Conservation (phyloP, 495 filamentous ascomycete genomes). For the Bacidia gigantensis region DNA sequence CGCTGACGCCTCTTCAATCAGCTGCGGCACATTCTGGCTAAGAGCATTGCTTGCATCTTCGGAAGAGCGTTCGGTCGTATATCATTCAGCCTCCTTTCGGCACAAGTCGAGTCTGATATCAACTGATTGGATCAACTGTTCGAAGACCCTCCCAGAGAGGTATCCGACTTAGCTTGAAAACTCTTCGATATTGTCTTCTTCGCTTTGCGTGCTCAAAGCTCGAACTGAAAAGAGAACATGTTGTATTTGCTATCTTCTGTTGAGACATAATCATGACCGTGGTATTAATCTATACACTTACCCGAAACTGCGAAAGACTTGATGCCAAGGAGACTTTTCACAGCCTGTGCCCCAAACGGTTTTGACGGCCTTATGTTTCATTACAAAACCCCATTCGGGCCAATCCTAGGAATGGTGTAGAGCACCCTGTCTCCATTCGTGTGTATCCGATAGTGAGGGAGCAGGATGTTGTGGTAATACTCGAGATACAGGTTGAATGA, state of each 20-base stretch:
- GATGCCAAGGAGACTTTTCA: conserved; percentile 11
- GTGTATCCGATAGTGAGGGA: conserved; percentile 11
- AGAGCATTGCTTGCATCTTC: conserved; percentile 7
- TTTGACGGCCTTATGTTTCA: conserved; percentile 12
- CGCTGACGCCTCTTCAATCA: too few relatives aligned
- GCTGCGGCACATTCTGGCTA: conserved; percentile 10
- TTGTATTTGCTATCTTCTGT: conserved; percentile 6
- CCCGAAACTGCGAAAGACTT: conserved; percentile 14
- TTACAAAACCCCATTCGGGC: conserved; percentile 15
- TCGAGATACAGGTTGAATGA: conserved; percentile 6
- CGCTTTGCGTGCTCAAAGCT: conserved; percentile 6
- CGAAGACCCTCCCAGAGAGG: conserved; percentile 13
- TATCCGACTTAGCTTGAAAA: conserved; percentile 4
- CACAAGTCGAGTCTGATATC: conserved; percentile 14
- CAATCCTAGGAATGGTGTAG: conserved; percentile 8
- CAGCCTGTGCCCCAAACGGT: conserved; percentile 6
- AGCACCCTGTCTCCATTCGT: background rate
- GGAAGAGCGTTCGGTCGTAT: conserved; percentile 7
- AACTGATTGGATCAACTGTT: conserved; percentile 9
- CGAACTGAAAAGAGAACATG: conserved; percentile 12
- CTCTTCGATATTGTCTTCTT: conserved; percentile 8
- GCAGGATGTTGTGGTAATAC: conserved; percentile 7
- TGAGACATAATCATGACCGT: background rate
- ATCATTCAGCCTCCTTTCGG: conserved; percentile 12
- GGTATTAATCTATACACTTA: background rate